A percentile compares a stretch with the other conserved stretches of the same genome.
phyloP scores from a whole-genome alignment of 352 stramenopile genomes.

The Globisporangium perplexum region DNA sequence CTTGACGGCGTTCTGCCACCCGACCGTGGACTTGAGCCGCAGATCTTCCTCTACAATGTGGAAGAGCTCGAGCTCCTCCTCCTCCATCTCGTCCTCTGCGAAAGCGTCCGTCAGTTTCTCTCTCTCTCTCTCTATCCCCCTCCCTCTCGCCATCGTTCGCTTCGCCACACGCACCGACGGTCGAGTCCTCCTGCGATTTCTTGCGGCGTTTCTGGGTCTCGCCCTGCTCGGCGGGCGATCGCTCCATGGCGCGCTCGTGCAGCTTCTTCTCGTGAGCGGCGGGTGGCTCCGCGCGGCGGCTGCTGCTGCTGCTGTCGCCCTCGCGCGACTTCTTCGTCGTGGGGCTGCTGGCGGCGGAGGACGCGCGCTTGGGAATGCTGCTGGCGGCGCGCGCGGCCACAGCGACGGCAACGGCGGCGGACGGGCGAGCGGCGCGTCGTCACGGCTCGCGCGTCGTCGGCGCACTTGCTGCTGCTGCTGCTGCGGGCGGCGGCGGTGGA shows the following conservation, averaged over 20 bases:
- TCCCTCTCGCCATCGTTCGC: too few species aligned
- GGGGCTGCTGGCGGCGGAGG: slow-evolving; percentile 12
- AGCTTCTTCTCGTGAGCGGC: slow-evolving; percentile 42
- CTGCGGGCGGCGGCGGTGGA: slow-evolving; percentile 12
- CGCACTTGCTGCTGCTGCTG: slow-evolving; percentile 14
- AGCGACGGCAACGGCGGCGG: slow-evolving; percentile 10
- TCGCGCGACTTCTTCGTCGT: slow-evolving; percentile 16
- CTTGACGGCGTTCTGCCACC: slow-evolving; percentile 87
- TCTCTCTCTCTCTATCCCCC: too few species aligned
- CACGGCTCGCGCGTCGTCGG: slow-evolving; percentile 12
- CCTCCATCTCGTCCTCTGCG: slow-evolving; percentile 54
- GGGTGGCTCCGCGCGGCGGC: too few species aligned
- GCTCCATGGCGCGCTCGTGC: slow-evolving; percentile 52
- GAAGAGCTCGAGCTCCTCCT: slow-evolving; percentile 82
- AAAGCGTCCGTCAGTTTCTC: not conserved
- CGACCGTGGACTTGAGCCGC: slow-evolving; percentile 85
- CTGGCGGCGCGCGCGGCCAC: slow-evolving; percentile 1
- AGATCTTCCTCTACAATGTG: slow-evolving; percentile 82
- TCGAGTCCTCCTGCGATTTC: slow-evolving; percentile 47
- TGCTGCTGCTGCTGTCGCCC: slow-evolving; percentile 2
- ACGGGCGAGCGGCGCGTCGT: slow-evolving; percentile 10
- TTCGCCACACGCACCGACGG: slow-evolving; percentile 12
- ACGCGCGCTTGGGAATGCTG: slow-evolving; percentile 18
- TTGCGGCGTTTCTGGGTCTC: slow-evolving; percentile 66
- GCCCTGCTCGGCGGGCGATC: slow-evolving; percentile 32